phyloP scores from a whole-genome alignment of 1,284 basidiomycete species.

The Ustilago bromivora region DNA sequence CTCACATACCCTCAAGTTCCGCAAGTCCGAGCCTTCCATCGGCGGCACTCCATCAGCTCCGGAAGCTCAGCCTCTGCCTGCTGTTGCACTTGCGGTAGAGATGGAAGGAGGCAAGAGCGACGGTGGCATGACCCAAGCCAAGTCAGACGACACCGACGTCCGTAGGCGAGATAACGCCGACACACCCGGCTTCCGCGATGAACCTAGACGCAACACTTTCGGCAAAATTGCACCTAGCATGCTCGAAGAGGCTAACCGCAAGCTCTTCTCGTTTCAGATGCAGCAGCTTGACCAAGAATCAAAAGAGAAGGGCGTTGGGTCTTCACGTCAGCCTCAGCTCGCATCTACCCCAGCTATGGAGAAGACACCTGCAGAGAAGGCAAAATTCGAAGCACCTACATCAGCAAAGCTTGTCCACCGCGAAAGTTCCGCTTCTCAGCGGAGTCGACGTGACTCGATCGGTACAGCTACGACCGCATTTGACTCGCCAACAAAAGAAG shows the following conservation, averaged over 20 bases:
- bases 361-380: background rate
- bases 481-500: constrained; percentile 44
- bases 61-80: constrained; percentile 1
- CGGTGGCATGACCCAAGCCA: constrained; percentile 26
- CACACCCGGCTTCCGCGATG: constrained; percentile 14
- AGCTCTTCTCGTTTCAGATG: constrained; percentile 39
- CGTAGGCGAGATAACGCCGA: constrained; percentile 18
- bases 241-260: constrained; percentile 43
- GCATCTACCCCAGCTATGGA: background rate
- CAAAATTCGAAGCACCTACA: background rate
- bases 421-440: constrained; percentile 30
- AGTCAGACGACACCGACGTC: constrained; percentile 40
- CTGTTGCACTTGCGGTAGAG: background rate
- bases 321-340: constrained; percentile 20
- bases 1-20: constrained; percentile 33
- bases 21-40: constrained; percentile 18
- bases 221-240: constrained; percentile 33
- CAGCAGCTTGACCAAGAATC: constrained; percentile 34
- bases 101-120: constrained; percentile 16
- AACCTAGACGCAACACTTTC: constrained; percentile 38
- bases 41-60: constrained; percentile 11
- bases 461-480: constrained; percentile 53
- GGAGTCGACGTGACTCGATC: constrained; percentile 47
- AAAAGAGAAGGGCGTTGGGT: constrained; percentile 18
- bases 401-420: constrained; percentile 14